phyloP scores from a whole-genome alignment of 1,139 yeast genomes.

The Blastobotrys aristatus region DNA sequence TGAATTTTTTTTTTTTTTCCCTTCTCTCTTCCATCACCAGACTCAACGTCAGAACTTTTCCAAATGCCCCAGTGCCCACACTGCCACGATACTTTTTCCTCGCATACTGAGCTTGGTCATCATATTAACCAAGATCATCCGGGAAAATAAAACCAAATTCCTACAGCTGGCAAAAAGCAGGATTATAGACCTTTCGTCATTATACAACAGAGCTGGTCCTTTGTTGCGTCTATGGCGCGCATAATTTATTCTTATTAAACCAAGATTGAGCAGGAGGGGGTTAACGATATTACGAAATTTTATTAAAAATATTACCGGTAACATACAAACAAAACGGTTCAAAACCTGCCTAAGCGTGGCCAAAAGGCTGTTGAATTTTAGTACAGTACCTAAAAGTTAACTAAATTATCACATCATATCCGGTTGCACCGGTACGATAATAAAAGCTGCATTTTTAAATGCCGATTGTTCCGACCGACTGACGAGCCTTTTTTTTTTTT shows the following conservation, averaged over 20 bases:
- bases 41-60: neutral
- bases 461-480: too few relatives aligned
- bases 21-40: neutral
- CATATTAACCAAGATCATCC: conserved; percentile 2
- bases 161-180: neutral
- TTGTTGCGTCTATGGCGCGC: too few relatives aligned
- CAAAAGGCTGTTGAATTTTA: too few relatives aligned
- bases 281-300: neutral
- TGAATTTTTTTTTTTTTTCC: neutral
- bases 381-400: too few relatives aligned
- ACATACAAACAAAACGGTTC: neutral
- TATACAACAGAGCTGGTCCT: too few relatives aligned
- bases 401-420: too few relatives aligned
- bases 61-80: neutral
- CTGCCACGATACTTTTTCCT: neutral
- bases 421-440: too few relatives aligned
- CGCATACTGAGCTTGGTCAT: conserved; percentile 1
- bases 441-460: too few relatives aligned
- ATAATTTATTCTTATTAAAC: too few relatives aligned
- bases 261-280: too few relatives aligned
- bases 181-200: neutral
- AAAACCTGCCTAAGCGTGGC: too few relatives aligned
- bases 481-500: too few relatives aligned
- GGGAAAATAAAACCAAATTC: neutral
- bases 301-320: neutral